phyloP scores from a whole-genome alignment of 176 grass and related monocot species.

The Miscanthus lutarioriparius region DNA sequence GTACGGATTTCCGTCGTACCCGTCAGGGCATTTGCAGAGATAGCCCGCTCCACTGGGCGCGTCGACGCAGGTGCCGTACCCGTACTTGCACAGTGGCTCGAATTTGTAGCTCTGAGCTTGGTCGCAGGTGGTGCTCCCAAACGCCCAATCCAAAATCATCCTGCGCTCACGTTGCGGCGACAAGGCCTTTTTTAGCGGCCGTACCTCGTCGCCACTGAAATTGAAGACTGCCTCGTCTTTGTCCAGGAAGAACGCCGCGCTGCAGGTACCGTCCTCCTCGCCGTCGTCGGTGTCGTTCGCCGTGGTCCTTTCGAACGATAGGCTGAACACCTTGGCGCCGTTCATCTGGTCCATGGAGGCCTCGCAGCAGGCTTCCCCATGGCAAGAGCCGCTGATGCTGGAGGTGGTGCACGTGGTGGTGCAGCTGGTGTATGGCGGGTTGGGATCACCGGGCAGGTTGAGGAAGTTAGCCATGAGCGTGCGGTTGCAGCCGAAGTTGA shows the following conservation, averaged over 20 bases:
- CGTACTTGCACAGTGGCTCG: neutral
- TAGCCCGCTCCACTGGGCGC: constrained; percentile 7
- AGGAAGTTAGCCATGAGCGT: neutral
- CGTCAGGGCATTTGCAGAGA: constrained; percentile 17
- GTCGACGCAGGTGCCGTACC: constrained; percentile 26
- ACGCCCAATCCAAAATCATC: constrained; percentile 49
- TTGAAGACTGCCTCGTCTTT: neutral
- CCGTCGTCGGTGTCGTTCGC: neutral
- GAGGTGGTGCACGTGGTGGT: fast-evolving
- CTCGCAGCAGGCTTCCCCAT: constrained; percentile 13
- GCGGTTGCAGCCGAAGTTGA: constrained; percentile 28
- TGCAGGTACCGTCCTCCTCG: constrained; percentile 19
- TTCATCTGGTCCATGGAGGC: neutral
- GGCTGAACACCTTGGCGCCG: neutral
- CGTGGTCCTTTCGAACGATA: neutral
- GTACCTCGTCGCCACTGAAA: neutral
- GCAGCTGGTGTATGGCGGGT: neutral
- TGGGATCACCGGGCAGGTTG: no score
- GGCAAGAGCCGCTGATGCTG: neutral
- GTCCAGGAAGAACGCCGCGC: constrained; percentile 34
- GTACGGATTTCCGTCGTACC: constrained; percentile 33
- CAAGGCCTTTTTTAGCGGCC: neutral
- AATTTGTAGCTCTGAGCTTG: neutral
- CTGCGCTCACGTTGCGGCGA: neutral
- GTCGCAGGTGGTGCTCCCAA: neutral